Evolutionary conservation across 345 rosid genomes (phyloP), one percentile per base, ranked within the genome.

Genomic region (Hibiscus tridactylites): DNA sequence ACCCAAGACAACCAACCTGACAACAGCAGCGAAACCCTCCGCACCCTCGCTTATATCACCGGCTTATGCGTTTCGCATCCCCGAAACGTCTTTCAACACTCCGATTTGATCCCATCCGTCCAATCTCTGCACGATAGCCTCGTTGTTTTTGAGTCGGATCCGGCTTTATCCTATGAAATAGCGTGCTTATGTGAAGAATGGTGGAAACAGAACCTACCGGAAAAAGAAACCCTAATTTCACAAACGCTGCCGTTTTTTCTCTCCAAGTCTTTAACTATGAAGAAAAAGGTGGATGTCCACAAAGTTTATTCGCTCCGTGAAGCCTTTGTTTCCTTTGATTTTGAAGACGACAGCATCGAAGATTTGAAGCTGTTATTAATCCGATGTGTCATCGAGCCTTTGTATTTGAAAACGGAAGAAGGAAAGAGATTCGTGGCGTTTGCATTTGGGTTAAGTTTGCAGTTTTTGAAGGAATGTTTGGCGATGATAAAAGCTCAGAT

Each of bases 401-500:
- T 92, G 67, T 90, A 84, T 76, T 69, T 95, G 65, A 95, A 88
- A 65, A 86, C 95, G 0, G 93, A 92, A 67, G 97, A 95, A 13
- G 99, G 99, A 42, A 87, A 85, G 89, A 82, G 75, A 37, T 95
- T 92, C 54, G 70, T 89, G 46, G 87, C 90, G 33, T 90, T 90
- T 64, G 75, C 90, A 7, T 90, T 89, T 64, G 92, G 96, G 61
- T 83, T 95, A 80, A 88, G 96, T 73, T 37, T 78, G 80, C 93
- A 90, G 84, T 68, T 91, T 69, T 50, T 85, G 85, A 94, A 87
- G 85, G 88, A 93, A 4, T 88, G 84, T 21, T 79, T 95, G 77
- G 99, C 90, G 5, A 87, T 95, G 85, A 84, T 95, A 10, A 87
- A 74, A 73, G 88, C 97, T 15, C 99, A 95, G 85, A 89, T 95